Percentiles rank a stretch among this genome's conserved stretches.
These are phyloP conservation scores for Crithidia thermophila DNA, from an alignment of 208 protist species.

Conservation along the genomic window DNA sequence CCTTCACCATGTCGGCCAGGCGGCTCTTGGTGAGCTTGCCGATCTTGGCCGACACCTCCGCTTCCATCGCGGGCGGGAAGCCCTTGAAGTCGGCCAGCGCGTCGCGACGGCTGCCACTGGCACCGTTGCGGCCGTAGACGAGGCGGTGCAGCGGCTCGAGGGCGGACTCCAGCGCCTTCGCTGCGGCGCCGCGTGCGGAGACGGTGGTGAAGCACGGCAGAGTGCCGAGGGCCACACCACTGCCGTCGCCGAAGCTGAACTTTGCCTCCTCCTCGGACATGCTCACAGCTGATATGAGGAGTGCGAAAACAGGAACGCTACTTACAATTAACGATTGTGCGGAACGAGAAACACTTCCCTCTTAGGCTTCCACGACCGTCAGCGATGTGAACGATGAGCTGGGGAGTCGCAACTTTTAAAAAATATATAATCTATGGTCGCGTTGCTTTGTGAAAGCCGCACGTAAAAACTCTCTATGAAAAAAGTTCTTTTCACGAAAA, in stretches of 20 bases:
- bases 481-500: no score
- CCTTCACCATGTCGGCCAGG: conserved; percentile 53
- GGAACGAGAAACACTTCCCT: no score
- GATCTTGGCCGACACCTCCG: conserved; percentile 42
- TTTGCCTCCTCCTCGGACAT: conserved; percentile 30
- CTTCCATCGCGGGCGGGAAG: conserved; percentile 44
- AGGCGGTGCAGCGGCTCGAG: conserved; percentile 78
- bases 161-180: conserved; percentile 44
- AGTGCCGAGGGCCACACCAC: conserved; percentile 47
- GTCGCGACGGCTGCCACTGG: conserved; percentile 40
- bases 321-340: no score
- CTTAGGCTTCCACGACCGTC: no score
- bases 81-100: conserved; percentile 68
- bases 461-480: conserved; percentile 1
- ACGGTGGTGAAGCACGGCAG: conserved; percentile 53
- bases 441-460: no score
- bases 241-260: conserved; percentile 58
- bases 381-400: no score
- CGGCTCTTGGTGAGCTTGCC: conserved; percentile 55
- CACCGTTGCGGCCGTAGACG: conserved; percentile 64
- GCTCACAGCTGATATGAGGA: no score
- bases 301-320: no score
- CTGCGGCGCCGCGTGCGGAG: conserved; percentile 32
- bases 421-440: conserved; percentile 11
- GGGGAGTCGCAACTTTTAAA: no score